A percentile compares a stretch with the other conserved stretches of the same genome.
phyloP scores from a whole-genome alignment of 345 rosid species.

The Gossypium raimondii region DNA sequence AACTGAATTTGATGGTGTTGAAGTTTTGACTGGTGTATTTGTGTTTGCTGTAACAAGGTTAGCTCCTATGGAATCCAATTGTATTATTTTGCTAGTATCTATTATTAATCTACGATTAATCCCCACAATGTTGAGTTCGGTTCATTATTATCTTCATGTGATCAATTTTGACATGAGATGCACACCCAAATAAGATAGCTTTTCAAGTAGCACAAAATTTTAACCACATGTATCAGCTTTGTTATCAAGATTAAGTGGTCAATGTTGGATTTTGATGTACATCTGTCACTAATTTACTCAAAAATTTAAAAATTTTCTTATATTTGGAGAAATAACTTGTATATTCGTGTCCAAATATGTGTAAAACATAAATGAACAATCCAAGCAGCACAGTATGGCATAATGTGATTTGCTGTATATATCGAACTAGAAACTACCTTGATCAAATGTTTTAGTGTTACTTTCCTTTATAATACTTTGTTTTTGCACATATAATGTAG shows the following conservation, averaged over 20 bases:
- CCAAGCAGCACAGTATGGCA: not conserved
- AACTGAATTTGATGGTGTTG: slow-evolving; percentile 85
- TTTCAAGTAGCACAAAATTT: not conserved
- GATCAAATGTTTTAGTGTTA: not conserved
- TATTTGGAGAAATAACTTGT: too few species aligned
- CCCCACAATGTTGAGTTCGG: not conserved
- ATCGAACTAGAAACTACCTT: too few species aligned
- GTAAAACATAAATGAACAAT: not conserved
- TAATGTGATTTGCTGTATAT: not conserved
- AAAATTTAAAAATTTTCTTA: too few species aligned
- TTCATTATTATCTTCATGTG: not conserved
- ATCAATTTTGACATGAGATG: not conserved
- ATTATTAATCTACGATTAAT: not conserved
- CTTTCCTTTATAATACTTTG: not conserved
- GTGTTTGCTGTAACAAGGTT: slow-evolving; percentile 90
- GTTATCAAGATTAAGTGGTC: not conserved
- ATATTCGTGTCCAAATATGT: not conserved
- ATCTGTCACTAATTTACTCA: not conserved
- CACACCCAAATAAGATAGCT: not conserved
- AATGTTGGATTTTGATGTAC: not conserved
- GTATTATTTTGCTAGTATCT: not conserved
- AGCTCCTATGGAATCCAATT: slow-evolving; percentile 8
- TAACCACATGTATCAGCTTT: not conserved
- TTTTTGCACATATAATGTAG: slow-evolving; percentile 37
- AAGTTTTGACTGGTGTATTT: slow-evolving; percentile 87